Percentiles rank a stretch among this genome's conserved stretches.
Evolutionary conservation across 108 stramenopile species (phyloP).

Genomic region (Conticribra weissflogii): DNA sequence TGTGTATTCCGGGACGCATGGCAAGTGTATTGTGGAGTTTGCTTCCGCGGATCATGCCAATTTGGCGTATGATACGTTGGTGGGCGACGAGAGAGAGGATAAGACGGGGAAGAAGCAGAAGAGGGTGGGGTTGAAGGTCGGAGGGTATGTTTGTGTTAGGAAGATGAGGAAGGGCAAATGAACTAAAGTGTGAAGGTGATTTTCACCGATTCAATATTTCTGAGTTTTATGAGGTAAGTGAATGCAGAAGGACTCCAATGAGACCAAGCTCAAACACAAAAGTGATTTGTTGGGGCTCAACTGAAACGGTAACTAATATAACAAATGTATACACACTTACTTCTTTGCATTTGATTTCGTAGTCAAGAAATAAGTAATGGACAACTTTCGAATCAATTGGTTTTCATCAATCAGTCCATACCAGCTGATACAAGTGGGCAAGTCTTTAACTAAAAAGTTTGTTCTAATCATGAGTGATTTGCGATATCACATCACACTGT

Average conservation of each 20-base stretch:
- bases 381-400: too few relatives aligned
- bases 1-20: conserved; percentile 61
- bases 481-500: too few relatives aligned
- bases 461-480: not conserved
- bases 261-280: too few relatives aligned
- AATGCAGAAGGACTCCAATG: too few relatives aligned
- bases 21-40: conserved; percentile 79
- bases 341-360: too few relatives aligned
- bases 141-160: conserved; percentile 78
- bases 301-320: too few relatives aligned
- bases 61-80: conserved; percentile 73
- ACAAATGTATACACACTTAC: too few relatives aligned
- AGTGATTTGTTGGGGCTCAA: too few relatives aligned
- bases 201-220: too few relatives aligned
- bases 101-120: conserved; percentile 85
- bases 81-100: conserved; percentile 72
- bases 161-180: conserved; percentile 63
- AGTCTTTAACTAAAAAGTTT: not conserved
- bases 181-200: too few relatives aligned
- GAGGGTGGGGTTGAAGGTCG: conserved; percentile 75
- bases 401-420: not conserved
- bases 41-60: conserved; percentile 61
- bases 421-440: not conserved
- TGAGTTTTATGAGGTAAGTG: too few relatives aligned
- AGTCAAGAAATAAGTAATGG: too few relatives aligned